A percentile compares a stretch with the other conserved stretches of the same genome.
These are phyloP conservation scores for Paracamarosporium sp. DNA, from an alignment of 2,329 filamentous ascomycete species.

Conservation along the genomic window DNA sequence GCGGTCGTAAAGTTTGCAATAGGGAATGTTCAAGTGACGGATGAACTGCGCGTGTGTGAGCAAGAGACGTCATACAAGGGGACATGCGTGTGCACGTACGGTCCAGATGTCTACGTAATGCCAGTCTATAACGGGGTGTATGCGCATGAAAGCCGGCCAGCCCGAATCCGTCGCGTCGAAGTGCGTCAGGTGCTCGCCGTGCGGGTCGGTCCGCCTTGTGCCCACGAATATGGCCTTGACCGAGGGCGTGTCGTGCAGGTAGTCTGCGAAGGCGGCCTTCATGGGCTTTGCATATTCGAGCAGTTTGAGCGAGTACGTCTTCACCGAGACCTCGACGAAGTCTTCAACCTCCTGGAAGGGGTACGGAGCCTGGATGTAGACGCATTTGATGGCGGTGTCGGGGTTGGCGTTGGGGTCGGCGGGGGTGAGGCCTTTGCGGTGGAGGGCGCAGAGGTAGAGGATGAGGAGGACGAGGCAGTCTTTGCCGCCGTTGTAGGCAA, in stretches of 20 bases:
- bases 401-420: constrained; percentile 25
- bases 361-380: constrained; percentile 86
- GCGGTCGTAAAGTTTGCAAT: constrained; percentile 84
- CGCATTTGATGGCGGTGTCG: constrained; percentile 68
- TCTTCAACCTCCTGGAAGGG: constrained; percentile 86
- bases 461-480: constrained; percentile 94
- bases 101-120: constrained; percentile 95
- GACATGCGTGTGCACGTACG: constrained; percentile 59
- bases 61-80: not conserved
- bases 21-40: constrained; percentile 77
- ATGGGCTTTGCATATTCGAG: constrained; percentile 79
- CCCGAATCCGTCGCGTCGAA: constrained; percentile 88
- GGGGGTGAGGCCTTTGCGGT: constrained; percentile 42
- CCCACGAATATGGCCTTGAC: constrained; percentile 86
- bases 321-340: constrained; percentile 75
- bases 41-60: constrained; percentile 67
- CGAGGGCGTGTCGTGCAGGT: constrained; percentile 68
- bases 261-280: constrained; percentile 79
- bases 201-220: constrained; percentile 89
- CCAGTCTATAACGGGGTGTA: constrained; percentile 98
- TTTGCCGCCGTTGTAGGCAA: constrained; percentile 98
- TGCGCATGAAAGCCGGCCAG: constrained; percentile 91
- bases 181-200: constrained; percentile 77
- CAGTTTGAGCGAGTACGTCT: constrained; percentile 76
- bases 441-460: constrained; percentile 75